phyloP scores from a whole-genome alignment of 257 asterid genomes.

The Nicotiana obtusifolia region DNA sequence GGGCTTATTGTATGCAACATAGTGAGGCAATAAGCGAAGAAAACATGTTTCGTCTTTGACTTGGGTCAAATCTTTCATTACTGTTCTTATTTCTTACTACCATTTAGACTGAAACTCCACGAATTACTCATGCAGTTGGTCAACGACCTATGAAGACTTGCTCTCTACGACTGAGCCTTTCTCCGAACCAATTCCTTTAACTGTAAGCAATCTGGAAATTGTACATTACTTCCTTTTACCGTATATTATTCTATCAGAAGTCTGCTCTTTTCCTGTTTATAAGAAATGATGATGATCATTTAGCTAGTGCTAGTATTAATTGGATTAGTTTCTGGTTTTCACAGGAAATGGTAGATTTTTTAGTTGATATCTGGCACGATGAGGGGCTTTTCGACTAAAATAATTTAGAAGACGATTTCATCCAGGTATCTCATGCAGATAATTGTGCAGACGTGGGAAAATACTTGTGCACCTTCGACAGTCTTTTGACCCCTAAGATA shows the following conservation, averaged over 20 bases:
- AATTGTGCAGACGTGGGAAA: not conserved
- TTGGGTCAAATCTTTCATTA: not conserved
- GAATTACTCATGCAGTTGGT: conserved; percentile 64
- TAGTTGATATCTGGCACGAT: conserved; percentile 87
- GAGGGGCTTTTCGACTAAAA: conserved; percentile 78
- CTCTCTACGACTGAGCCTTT: conserved; percentile 76
- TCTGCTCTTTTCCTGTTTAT: not conserved
- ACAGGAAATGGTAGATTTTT: conserved; percentile 94
- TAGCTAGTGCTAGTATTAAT: not conserved
- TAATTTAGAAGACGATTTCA: conserved; percentile 4
- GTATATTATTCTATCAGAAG: not conserved
- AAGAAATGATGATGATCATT: not conserved
- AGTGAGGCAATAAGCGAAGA: not conserved
- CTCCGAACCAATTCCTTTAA: conserved; percentile 57
- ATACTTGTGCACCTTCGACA: not conserved
- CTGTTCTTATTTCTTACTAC: not conserved
- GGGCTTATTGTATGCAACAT: not conserved
- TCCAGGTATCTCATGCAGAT: conserved; percentile 11
- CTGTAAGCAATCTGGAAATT: conserved; percentile 43
- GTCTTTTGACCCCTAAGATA: conserved; percentile 2
- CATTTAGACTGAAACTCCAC: not conserved
- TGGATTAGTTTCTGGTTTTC: conserved; percentile 14
- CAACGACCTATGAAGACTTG: conserved; percentile 76
- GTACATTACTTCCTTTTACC: not conserved
- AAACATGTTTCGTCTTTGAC: not conserved